A percentile compares a stretch with the other conserved stretches of the same genome.
Evolutionary conservation across 176 grass and related monocot species (phyloP).

Genomic region (Carex pumila): DNA sequence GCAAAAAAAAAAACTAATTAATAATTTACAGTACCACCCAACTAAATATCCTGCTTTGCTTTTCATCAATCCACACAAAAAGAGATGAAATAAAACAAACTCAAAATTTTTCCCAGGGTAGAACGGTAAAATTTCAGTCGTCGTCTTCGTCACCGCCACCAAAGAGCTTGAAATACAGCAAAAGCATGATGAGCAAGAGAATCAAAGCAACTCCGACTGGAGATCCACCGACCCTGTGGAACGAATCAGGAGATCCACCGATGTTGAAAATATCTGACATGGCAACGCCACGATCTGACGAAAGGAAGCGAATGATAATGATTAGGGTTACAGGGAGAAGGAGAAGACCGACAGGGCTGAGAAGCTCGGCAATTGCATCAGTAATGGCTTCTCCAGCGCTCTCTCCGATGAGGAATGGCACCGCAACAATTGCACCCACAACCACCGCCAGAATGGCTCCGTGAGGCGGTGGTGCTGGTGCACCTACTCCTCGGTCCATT

Average conservation of each 20-base stretch:
- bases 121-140: constrained; percentile 2
- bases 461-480: constrained; percentile 24
- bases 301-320: constrained; percentile 72
- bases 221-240: constrained; percentile 51
- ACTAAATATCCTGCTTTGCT: neutral
- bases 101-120: neutral
- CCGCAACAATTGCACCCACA: constrained; percentile 40
- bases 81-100: neutral
- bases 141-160: constrained; percentile 36
- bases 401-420: constrained; percentile 40
- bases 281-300: constrained; percentile 25
- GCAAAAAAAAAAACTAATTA: neutral
- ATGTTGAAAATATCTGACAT: constrained; percentile 28
- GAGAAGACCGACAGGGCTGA: constrained; percentile 52
- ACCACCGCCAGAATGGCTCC: constrained; percentile 53
- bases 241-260: constrained; percentile 39
- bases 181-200: constrained; percentile 34
- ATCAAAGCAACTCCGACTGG: constrained; percentile 59
- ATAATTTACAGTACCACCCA: neutral
- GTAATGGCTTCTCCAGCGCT: constrained; percentile 35
- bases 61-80: neutral
- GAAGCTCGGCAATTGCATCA: constrained; percentile 23
- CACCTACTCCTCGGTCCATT: constrained; percentile 9
- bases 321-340: constrained; percentile 58
- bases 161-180: constrained; percentile 50